Percentiles rank a stretch among this genome's conserved stretches.
phyloP scores from a whole-genome alignment of 2,329 filamentous ascomycete genomes.

The Penicillium polonicum region DNA sequence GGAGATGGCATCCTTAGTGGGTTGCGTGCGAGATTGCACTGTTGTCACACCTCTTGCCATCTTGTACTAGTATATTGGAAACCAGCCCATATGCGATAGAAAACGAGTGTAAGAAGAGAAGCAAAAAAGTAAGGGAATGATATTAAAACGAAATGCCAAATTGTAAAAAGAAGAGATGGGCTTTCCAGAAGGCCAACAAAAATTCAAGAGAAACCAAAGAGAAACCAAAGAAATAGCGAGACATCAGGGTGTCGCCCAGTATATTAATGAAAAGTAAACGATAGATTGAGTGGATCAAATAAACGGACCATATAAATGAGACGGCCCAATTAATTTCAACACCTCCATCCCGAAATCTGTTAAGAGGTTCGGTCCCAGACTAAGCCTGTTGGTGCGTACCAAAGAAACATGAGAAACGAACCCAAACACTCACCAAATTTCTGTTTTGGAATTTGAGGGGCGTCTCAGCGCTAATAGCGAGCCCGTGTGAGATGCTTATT shows the following conservation, averaged over 20 bases:
- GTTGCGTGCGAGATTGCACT: conserved; percentile 31
- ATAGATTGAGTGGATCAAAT: conserved; percentile 20
- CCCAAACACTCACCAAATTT: background rate
- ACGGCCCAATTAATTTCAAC: conserved; percentile 14
- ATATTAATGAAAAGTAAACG: conserved; percentile 19
- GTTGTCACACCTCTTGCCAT: conserved; percentile 35
- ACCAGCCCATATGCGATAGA: conserved; percentile 10
- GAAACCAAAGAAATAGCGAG: conserved; percentile 2
- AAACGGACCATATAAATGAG: conserved; percentile 20
- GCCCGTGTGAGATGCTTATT: conserved; percentile 27
- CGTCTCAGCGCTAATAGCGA: conserved; percentile 8
- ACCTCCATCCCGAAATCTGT: background rate
- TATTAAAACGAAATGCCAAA: conserved; percentile 15
- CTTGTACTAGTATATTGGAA: conserved; percentile 6
- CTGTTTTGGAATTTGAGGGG: conserved; percentile 8
- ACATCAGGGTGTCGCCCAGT: background rate
- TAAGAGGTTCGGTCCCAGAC: background rate
- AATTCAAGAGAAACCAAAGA: conserved; percentile 12
- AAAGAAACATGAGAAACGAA: background rate
- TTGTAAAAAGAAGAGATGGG: conserved; percentile 33
- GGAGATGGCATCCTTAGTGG: conserved; percentile 29
- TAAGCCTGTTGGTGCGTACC: too few relatives aligned
- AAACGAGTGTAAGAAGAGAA: background rate
- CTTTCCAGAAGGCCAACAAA: conserved; percentile 40
- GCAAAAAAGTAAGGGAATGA: conserved; percentile 7